Conservation (phyloP, 225 moss, liverwort and hornwort genomes). For the Pseudoscleropodium purum region DNA sequence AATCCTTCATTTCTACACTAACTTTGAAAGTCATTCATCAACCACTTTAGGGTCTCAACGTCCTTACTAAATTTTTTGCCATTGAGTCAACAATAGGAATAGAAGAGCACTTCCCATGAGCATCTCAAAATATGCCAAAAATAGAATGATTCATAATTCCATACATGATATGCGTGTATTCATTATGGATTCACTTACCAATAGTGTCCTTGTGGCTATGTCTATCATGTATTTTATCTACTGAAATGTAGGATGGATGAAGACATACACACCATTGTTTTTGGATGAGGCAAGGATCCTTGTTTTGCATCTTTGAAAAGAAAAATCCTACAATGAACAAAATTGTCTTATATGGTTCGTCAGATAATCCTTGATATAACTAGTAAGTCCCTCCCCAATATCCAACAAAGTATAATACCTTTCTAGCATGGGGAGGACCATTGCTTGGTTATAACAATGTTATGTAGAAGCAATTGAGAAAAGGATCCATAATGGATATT, state of each 20-base stretch:
- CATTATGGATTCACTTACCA: background rate
- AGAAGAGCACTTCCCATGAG: accelerated
- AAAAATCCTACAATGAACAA: too few species aligned
- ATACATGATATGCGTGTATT: background rate
- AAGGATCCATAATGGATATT: background rate
- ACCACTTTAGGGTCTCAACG: too few species aligned
- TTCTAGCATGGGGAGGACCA: accelerated
- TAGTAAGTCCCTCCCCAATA: too few species aligned
- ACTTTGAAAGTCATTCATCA: background rate
- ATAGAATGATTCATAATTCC: background rate
- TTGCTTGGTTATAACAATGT: too few species aligned
- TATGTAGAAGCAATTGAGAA: too few species aligned
- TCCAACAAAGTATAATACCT: too few species aligned
- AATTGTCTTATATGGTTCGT: too few species aligned
- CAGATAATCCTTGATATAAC: too few species aligned
- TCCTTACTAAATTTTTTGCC: accelerated
- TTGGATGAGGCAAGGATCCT: accelerated
- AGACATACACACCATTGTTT: too few species aligned
- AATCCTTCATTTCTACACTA: accelerated
- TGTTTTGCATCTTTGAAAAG: too few species aligned
- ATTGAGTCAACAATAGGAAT: accelerated
- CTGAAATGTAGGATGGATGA: background rate
- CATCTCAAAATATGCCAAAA: background rate
- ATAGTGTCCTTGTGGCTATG: background rate
- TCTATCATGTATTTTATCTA: background rate